Base-by-base conservation (phyloP, 2,329 filamentous ascomycete genomes). In the Paraconiothyrium sp. region DNA sequence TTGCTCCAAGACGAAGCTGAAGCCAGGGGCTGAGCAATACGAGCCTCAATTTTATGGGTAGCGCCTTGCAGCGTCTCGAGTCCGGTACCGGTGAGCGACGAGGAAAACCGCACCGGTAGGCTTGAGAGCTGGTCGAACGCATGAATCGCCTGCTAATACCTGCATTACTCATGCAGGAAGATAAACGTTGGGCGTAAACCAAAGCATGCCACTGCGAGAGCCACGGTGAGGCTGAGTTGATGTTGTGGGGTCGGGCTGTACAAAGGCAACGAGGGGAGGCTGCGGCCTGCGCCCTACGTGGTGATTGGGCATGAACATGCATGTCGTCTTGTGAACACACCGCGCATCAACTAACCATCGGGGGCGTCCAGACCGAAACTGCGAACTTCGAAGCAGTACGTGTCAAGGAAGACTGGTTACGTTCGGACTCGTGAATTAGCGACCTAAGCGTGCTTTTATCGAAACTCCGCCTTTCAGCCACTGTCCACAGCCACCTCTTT, bases 1-100 rank as follows among this genome's bases (percentile, higher is more conserved):
- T 56, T 56, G 54, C 54, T 47, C 55, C 16, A 35, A 43, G 46
- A 6, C 46, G 34, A 46, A 50, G 55, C 46, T 49, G 55, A 58
- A 14, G 27, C 3, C 20, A 27, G 32, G 55, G 55, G 55, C 46
- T 51, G 55, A 58, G 35, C 24, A 44, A 51, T 44, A 51, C 55
- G 47, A 58, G 48, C 22, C 22, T 43, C 55, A 57, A 57, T 32
- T 32, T 50, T 37, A 44, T 37, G 41, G 41, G 11, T 13, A 56
- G 43, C 54, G 54, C 54, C 54, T 44, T 54, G 22, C 11, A 11
- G 32, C 34, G 30, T 50, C 30, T 34, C 11, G 22, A 11, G 11
- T 8, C 34, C 16, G 24, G 16, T 10, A 54, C 51, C 39, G 51
- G 37, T 54, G 51, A 54, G 32, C 30, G 24, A n/a, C 9, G 46